These are phyloP conservation scores for Lactarius hengduanensis DNA, from an alignment of 768 basidiomycete genomes.

Conservation along the genomic window DNA sequence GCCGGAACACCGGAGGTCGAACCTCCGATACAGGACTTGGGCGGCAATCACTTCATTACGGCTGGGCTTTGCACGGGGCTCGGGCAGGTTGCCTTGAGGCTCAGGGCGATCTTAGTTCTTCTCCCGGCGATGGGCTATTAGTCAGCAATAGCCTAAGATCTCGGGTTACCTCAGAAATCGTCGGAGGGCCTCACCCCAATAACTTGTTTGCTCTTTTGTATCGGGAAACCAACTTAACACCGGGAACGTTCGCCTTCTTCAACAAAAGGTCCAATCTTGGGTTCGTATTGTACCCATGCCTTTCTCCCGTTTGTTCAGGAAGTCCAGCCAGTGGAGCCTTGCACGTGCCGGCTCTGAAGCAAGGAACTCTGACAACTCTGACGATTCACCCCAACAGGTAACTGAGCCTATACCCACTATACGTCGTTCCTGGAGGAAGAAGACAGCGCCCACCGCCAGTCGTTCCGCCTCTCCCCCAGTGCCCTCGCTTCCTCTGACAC, in stretches of 20 bases:
- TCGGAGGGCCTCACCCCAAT: background rate
- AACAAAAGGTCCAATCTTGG: background rate
- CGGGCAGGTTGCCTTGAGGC: too few relatives aligned
- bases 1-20: too few relatives aligned
- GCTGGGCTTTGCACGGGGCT: too few relatives aligned
- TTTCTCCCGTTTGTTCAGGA: constrained; percentile 11
- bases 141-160: too few relatives aligned
- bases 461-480: background rate
- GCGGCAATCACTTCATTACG: too few relatives aligned
- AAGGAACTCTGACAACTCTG: background rate
- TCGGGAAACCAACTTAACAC: constrained; percentile 3
- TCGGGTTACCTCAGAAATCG: too few relatives aligned
- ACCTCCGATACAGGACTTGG: too few relatives aligned
- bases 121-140: too few relatives aligned
- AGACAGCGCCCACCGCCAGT: background rate
- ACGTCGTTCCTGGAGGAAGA: constrained; percentile 5
- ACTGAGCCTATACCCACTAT: background rate
- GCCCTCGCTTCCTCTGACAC: background rate
- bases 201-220: background rate
- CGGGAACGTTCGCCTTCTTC: background rate
- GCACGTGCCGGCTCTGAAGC: background rate
- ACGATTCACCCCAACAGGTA: background rate
- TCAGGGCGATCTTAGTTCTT: too few relatives aligned
- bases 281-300: background rate
- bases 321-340: constrained; percentile 5